Base-by-base conservation (phyloP, 495 filamentous ascomycete species). In the Polyplosphaeria fusca region DNA sequence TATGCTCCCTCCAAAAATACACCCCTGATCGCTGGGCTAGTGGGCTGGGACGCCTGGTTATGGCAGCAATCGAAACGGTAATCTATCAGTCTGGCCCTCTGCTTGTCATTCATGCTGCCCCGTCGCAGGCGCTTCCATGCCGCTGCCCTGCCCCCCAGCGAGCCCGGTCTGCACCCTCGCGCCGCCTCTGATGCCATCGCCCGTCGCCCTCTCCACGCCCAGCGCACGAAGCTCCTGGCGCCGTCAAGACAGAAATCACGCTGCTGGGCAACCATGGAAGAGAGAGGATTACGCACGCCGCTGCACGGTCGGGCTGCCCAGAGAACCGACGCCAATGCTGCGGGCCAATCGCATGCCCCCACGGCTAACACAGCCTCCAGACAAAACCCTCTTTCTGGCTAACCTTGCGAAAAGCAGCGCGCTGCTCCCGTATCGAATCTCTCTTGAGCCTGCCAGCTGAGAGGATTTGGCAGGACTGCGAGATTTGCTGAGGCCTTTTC, bases 381-480 rank as follows among this genome's bases (percentile, higher is more conserved):
- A 22, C 1, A n/a, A 42, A 43, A 42, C 44, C 19, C 41, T 23
- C 23, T 47, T 53, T 53, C 44, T 22, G 56, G 56, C 37, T 28
- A 14, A 53, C 18, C 48, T 60, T 53, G 56, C 56, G 56, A 60
- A 20, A 26, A 13, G 28, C 20, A 47, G 13, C 18, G 40, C 48
- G 26, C 35, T 53, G 43, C 30, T 46, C 39, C 39, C 37, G 23
- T 14, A 47, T 30, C 5, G 4, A 22, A 11, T 25, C 16, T 25
- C 38, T 51, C 52, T 45, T 37, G 16, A n/a, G 26, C 30, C 19
- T 58, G 39, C 47, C 40, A 53, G 56, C 56, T 60, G 48, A 60
- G 35, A 7, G 30, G 14, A n/a, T n/a, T n/a, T n/a, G n/a, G n/a
- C n/a, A n/a, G n/a, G n/a, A n/a, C n/a, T n/a, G n/a, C n/a, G n/a